Evolutionary conservation across 2,329 filamentous ascomycete genomes (phyloP), one percentile per base, ranked within the genome.

Genomic region (Parascedosporium putredinis): DNA sequence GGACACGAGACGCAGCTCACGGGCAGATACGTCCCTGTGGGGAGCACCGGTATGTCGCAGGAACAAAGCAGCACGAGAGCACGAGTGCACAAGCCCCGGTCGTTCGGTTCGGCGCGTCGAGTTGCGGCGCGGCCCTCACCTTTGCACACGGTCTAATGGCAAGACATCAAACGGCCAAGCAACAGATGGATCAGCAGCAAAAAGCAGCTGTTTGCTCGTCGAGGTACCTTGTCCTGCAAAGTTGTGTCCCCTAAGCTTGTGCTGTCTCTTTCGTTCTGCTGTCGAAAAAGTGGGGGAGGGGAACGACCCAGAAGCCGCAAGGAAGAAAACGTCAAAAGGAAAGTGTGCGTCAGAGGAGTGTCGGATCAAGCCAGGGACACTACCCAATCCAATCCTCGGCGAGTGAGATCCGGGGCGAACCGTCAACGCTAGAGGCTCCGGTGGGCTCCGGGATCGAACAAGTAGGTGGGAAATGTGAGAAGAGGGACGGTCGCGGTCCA

Each of bases 161-260:
- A 27, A 45, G 23, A 27, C 42, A 45, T 45, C 23, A 29, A 45
- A 23, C 38, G 38, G 38, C 20, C 38, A 42, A 42, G 38, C n/a
- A n/a, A n/a, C n/a, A n/a, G 23, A 22, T 10, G n/a, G 20, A 20
- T 20, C 2, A 9, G n/a, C n/a, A 31, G 9, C 33, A 5, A 36
- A 36, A 18, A 18, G n/a, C 20, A 42, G 23, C 12, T 2, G 20
- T 3, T 20, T 10, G 38, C 7, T 20, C 3, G 38, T n/a, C n/a
- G 18, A 42, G 18, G 38, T 42, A 42, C 38, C 38, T 36, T 16
- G 7, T 14, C 14, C n/a, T n/a, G n/a, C n/a, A n/a, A n/a, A n/a
- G n/a, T n/a, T n/a, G n/a, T n/a, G n/a, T n/a, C n/a, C n/a, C n/a
- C n/a, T n/a, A n/a, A n/a, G n/a, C n/a, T n/a, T n/a, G n/a, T n/a